These are phyloP conservation scores for Rhipidocladum racemiflorum DNA, from an alignment of 176 grass and related monocot genomes.

Conservation along the genomic window DNA sequence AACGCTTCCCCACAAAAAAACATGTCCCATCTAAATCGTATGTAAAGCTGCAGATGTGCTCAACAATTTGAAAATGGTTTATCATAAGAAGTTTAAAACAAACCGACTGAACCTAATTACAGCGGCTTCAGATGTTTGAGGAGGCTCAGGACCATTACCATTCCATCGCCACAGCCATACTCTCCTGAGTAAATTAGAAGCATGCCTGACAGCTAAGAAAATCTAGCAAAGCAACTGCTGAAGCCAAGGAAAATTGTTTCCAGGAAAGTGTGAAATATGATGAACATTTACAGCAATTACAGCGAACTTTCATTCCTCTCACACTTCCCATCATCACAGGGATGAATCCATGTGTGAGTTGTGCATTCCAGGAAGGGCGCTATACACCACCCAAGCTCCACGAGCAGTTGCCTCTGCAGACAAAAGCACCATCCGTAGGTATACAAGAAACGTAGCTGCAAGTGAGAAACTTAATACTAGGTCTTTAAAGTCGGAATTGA, in stretches of 20 bases:
- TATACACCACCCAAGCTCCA: conserved; percentile 26
- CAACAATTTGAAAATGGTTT: conserved; percentile 28
- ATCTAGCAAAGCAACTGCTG: conserved; percentile 41
- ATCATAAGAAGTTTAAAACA: conserved; percentile 37
- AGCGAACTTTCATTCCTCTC: conserved; percentile 37
- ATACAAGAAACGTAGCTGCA: conserved; percentile 3
- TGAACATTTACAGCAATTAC: conserved; percentile 67
- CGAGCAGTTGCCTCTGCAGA: conserved; percentile 40
- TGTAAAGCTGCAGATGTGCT: conserved; percentile 35
- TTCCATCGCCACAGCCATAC: conserved; percentile 34
- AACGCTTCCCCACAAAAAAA: conserved; percentile 13
- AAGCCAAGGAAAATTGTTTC: conserved; percentile 39
- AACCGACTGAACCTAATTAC: conserved; percentile 41
- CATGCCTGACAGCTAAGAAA: conserved; percentile 41
- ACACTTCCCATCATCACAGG: conserved; percentile 34
- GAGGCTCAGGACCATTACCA: conserved; percentile 30
- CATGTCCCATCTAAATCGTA: conserved; percentile 41
- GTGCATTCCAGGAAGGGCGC: conserved; percentile 37
- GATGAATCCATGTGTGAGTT: conserved; percentile 28
- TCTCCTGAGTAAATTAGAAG: conserved; percentile 36
- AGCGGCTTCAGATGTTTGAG: conserved; percentile 28
- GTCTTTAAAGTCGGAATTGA: background rate
- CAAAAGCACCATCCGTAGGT: conserved; percentile 21
- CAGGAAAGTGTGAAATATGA: conserved; percentile 35
- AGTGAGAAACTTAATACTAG: background rate